These are phyloP conservation scores for Penicillium palitans DNA, from an alignment of 2,329 filamentous ascomycete genomes.

Conservation along the genomic window DNA sequence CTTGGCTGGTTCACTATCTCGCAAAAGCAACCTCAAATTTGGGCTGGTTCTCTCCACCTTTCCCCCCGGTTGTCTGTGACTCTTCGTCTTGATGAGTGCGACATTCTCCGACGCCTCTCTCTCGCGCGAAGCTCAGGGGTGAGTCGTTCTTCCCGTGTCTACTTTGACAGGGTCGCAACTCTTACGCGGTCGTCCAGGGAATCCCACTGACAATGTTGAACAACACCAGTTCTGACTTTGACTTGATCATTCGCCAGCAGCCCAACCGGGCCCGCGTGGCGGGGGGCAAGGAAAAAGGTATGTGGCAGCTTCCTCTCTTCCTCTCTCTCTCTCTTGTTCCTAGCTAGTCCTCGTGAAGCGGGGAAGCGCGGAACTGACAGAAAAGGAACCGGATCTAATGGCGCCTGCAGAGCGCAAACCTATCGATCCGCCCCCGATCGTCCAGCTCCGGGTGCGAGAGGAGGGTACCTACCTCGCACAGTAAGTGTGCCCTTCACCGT, in stretches of 20 bases:
- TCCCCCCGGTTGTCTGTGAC: slow-evolving; percentile 21
- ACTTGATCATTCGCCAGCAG: slow-evolving; percentile 64
- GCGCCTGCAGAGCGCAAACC: slow-evolving; percentile 70
- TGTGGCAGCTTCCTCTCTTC: slow-evolving; percentile 7
- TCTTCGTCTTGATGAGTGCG: slow-evolving; percentile 45
- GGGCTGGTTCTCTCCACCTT: slow-evolving; percentile 17
- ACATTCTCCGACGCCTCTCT: slow-evolving; percentile 44
- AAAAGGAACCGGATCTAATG: slow-evolving; percentile 1
- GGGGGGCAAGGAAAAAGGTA: slow-evolving; percentile 74
- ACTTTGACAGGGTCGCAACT: slow-evolving; percentile 26
- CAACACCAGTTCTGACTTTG: slow-evolving; percentile 55
- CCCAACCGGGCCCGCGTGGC: slow-evolving; percentile 67
- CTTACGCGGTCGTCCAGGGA: slow-evolving; percentile 33
- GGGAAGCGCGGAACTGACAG: neutral
- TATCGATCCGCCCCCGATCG: slow-evolving; percentile 78
- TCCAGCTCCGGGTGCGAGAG: slow-evolving; percentile 64
- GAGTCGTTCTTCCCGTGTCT: slow-evolving; percentile 25
- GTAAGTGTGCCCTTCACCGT: slow-evolving; percentile 47
- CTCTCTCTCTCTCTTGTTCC: neutral
- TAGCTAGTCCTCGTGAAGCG: neutral
- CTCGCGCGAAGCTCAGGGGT: slow-evolving; percentile 46
- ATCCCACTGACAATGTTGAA: slow-evolving; percentile 43
- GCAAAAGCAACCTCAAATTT: slow-evolving; percentile 5
- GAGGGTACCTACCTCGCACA: slow-evolving; percentile 55
- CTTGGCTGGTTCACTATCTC: slow-evolving; percentile 26